Base-by-base conservation (phyloP, 1,284 basidiomycete species). In the Fomitopsis betulina region DNA sequence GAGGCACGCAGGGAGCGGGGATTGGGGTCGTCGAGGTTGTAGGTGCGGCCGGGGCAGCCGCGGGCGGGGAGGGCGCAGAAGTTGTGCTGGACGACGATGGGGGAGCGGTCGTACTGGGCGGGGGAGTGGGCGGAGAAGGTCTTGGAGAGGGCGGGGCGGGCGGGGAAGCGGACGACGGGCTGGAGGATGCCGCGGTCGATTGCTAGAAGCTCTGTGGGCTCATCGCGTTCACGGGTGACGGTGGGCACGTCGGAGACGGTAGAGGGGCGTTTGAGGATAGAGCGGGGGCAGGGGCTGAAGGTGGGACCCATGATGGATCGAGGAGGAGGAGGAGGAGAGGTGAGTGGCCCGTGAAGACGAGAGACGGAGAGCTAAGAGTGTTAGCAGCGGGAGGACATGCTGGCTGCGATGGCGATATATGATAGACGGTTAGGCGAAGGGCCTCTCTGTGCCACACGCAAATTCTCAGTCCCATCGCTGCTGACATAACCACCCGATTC, bases 31-130 rank as follows among this genome's bases (percentile, higher is more conserved):
- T 76, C 78, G 35, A 79, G 71, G 53, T 71, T 72, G 68, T 87
- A 89, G 1, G 85, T 87, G 59, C 84, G 78, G 37, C 86, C 86
- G 45, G 85, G 85, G 68, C 85, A 87, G 37, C 86, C 86, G 58
- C 87, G 83, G 63, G 82, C 86, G 50, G 87, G 87, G 30, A 89
- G 77, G 19, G 84, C 84, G 67, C 86, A 88, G 55, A 75, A 69
- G 67, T 89, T 89, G 50, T 81, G 83, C 25, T 75, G 62, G 61
- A 89, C 86, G 68, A 84, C 76, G 69, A 88, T 87, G 62, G 86
- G 86, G n/a, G 84, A 81, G 62, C 87, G 84, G 76, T 89, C 86
- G 72, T 89, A 89, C 10, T 74, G 66, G 17, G 79, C 62, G 3
- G 83, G 59, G n/a, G 83, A 81, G 74, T 86, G 69, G 35, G 79